These are phyloP conservation scores for Fusarium sp. DNA, from an alignment of 2,329 filamentous ascomycete species.

Conservation along the genomic window DNA sequence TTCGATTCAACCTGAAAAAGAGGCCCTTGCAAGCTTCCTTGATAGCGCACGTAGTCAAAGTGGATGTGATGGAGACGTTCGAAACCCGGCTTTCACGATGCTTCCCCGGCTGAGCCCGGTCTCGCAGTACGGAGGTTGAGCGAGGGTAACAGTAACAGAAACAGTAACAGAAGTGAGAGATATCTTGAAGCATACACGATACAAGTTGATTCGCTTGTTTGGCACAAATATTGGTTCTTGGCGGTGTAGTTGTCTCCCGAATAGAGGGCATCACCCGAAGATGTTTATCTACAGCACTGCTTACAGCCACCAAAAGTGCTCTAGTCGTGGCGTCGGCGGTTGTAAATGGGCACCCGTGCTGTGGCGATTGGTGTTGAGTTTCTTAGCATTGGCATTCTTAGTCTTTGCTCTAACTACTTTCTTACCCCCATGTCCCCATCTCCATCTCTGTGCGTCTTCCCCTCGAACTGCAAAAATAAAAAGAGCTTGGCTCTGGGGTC, in stretches of 20 bases:
- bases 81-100: conserved; percentile 25
- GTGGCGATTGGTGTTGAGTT: conserved; percentile 35
- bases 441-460: background rate
- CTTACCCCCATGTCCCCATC: background rate
- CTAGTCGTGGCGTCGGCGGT: conserved; percentile 12
- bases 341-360: conserved; percentile 22
- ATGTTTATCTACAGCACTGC: background rate
- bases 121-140: conserved; percentile 19
- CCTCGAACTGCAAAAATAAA: background rate
- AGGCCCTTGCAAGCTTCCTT: conserved; percentile 23
- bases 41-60: conserved; percentile 23
- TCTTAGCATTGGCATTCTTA: background rate
- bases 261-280: background rate
- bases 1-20: conserved; percentile 19
- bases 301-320: background rate
- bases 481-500: conserved; percentile 21
- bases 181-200: conserved; percentile 21
- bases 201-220: conserved; percentile 1
- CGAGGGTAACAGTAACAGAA: conserved; percentile 1
- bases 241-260: background rate
- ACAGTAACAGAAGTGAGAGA: conserved; percentile 3
- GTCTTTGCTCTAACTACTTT: background rate
- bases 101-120: conserved; percentile 20
- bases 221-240: conserved; percentile 15
- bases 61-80: conserved; percentile 28